Percentiles rank a stretch among this genome's conserved stretches.
Conservation (phyloP, 73 alveolate species). For the Loxodes magnus region DNA sequence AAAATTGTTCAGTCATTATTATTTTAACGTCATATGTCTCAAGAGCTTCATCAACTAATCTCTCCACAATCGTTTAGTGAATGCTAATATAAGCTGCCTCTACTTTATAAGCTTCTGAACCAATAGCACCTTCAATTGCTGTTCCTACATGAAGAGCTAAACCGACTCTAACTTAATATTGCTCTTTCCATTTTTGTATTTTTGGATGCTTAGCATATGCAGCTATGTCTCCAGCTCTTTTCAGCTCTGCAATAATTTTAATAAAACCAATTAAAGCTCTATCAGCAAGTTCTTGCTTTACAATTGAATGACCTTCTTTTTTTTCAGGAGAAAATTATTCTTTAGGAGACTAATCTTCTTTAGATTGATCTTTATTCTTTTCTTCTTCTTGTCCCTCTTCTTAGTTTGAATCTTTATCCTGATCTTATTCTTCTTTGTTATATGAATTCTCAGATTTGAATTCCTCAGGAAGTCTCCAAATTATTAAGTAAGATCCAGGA, state of each 20-base stretch:
- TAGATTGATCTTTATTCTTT: too few species aligned
- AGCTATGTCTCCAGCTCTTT: constrained; percentile 41
- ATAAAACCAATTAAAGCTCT: constrained; percentile 41
- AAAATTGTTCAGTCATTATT: constrained; percentile 40
- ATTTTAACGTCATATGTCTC: constrained; percentile 34
- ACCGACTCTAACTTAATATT: constrained; percentile 35
- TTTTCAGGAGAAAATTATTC: too few species aligned
- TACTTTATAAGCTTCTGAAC: constrained; percentile 67
- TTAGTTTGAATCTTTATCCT: too few species aligned
- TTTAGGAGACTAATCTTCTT: too few species aligned
- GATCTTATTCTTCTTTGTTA: too few species aligned
- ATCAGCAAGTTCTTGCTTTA: constrained; percentile 59
- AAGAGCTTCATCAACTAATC: constrained; percentile 62
- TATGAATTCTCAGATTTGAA: too few species aligned
- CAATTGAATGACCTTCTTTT: too few species aligned
- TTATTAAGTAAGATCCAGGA: neutral
- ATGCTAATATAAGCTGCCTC: constrained; percentile 84
- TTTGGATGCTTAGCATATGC: constrained; percentile 38
- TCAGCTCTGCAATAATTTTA: constrained; percentile 42
- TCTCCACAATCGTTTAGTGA: constrained; percentile 51
- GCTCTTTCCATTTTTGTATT: constrained; percentile 16
- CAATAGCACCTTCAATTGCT: constrained; percentile 93
- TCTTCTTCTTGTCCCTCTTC: too few species aligned
- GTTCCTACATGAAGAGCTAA: constrained; percentile 86
- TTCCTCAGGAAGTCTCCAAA: constrained; percentile 15